Evolutionary conservation across 2,329 filamentous ascomycete species (phyloP), one percentile per base, ranked within the genome.

Genomic region (Xylariaceae sp.): DNA sequence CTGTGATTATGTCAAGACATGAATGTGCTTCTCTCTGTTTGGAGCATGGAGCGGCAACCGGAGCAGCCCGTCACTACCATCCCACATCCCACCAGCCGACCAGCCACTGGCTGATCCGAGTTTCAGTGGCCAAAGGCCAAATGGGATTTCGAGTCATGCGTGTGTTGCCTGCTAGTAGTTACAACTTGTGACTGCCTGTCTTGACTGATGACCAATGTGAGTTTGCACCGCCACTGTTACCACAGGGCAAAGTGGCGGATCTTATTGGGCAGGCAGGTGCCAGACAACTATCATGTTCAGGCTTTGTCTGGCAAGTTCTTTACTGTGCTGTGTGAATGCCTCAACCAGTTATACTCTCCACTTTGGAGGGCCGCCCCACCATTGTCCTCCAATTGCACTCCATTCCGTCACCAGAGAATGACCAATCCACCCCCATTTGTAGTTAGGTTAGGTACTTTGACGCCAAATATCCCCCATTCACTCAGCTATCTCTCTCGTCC

Each of bases 321-420:
- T 31, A 28, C 14, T 28, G 26, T 6, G 26, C 29, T 31, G n/a
- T 17, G n/a, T 24, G 29, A 7, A 12, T 15, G 4, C 4, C 29
- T 13, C 26, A n/a, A 11, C 34, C 34, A 37, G 27, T 31, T 32
- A 8, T 7, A 17, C 14, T 11, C 12, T 7, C 30, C 30, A 32
- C 21, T 7, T 24, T 24, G 21, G 11, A 24, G 11, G n/a, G n/a
- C n/a, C n/a, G n/a, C n/a, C n/a, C n/a, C 26, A 28, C n/a, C 13
- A 8, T 28, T 28, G n/a, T n/a, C n/a, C n/a, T n/a, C n/a, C n/a
- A n/a, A n/a, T n/a, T n/a, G n/a, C n/a, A 8, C 5, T 28, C 5
- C 41, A 51, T 48, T 48, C 49, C 45, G 47, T 50, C 47, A 51
- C 21, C 21, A 24, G 21, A 11, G 11, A 24, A 24, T 24, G 21